These are phyloP conservation scores for Kernera saxatilis DNA, from an alignment of 345 rosid species.

Conservation along the genomic window DNA sequence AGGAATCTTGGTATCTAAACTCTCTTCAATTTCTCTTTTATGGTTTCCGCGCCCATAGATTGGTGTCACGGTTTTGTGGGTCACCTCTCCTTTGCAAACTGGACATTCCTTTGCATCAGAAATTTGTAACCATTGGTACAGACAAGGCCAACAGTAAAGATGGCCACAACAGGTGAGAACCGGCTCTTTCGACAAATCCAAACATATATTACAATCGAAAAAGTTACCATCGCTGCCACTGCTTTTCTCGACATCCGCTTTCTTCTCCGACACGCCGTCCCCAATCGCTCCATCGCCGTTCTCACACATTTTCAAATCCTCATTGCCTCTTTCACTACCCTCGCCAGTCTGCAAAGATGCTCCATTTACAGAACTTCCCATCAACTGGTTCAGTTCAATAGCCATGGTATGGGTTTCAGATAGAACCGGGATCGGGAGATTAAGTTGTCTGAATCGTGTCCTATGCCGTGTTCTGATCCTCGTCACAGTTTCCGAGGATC, in stretches of 20 bases:
- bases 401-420: slow-evolving; percentile 44
- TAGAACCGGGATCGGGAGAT: slow-evolving; percentile 33
- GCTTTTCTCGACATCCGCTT: slow-evolving; percentile 52
- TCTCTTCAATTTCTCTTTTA: slow-evolving; percentile 51
- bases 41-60: slow-evolving; percentile 77
- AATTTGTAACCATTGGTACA: slow-evolving; percentile 66
- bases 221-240: slow-evolving; percentile 60
- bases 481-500: slow-evolving; percentile 57
- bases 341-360: slow-evolving; percentile 73
- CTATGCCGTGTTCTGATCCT: slow-evolving; percentile 44
- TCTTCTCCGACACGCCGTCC: slow-evolving; percentile 46
- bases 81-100: slow-evolving; percentile 94
- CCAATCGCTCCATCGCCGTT: slow-evolving; percentile 56
- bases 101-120: slow-evolving; percentile 94
- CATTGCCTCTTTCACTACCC: slow-evolving; percentile 76
- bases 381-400: slow-evolving; percentile 54
- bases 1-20: slow-evolving; percentile 62
- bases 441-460: slow-evolving; percentile 54
- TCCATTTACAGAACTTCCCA: slow-evolving; percentile 42
- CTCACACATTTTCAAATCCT: slow-evolving; percentile 66
- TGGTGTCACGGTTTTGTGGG: slow-evolving; percentile 66
- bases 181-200: slow-evolving; percentile 78
- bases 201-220: slow-evolving; percentile 79
- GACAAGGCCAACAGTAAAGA: slow-evolving; percentile 93
- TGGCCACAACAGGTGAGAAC: slow-evolving; percentile 96